These are phyloP conservation scores for Botryotinia narcissicola DNA, from an alignment of 2,329 filamentous ascomycete species.

Conservation along the genomic window DNA sequence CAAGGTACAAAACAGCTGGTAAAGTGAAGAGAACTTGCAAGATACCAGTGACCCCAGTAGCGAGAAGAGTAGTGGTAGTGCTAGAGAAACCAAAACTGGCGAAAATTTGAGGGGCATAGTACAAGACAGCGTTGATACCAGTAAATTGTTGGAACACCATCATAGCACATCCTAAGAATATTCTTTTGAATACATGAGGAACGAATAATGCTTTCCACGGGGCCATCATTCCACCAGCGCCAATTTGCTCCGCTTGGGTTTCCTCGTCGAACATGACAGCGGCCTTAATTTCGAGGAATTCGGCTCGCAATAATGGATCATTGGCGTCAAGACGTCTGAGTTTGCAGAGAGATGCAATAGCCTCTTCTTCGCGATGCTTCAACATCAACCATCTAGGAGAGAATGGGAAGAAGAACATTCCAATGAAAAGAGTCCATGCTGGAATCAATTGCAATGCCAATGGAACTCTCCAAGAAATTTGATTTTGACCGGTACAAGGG, in stretches of 20 bases:
- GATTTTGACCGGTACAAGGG: conserved; percentile 27
- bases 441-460: conserved; percentile 59
- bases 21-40: conserved; percentile 65
- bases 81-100: conserved; percentile 41
- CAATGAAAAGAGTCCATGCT: conserved; percentile 56
- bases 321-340: conserved; percentile 45
- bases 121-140: conserved; percentile 46
- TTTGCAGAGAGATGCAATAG: conserved; percentile 44
- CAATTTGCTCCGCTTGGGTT: conserved; percentile 36
- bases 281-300: conserved; percentile 53
- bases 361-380: conserved; percentile 46
- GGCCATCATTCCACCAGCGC: conserved; percentile 50
- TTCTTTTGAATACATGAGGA: conserved; percentile 44
- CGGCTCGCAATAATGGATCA: conserved; percentile 52
- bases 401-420: conserved; percentile 54
- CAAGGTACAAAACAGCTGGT: conserved; percentile 62
- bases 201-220: conserved; percentile 43
- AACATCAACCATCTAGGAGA: conserved; percentile 48
- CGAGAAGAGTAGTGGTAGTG: conserved; percentile 54
- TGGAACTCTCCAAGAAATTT: conserved; percentile 58
- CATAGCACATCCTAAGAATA: conserved; percentile 49
- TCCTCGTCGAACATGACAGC: conserved; percentile 57
- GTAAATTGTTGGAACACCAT: conserved; percentile 54
- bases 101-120: conserved; percentile 50
- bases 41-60: conserved; percentile 68